phyloP scores from a whole-genome alignment of 495 filamentous ascomycete genomes.

The Penicillium tannophilum region DNA sequence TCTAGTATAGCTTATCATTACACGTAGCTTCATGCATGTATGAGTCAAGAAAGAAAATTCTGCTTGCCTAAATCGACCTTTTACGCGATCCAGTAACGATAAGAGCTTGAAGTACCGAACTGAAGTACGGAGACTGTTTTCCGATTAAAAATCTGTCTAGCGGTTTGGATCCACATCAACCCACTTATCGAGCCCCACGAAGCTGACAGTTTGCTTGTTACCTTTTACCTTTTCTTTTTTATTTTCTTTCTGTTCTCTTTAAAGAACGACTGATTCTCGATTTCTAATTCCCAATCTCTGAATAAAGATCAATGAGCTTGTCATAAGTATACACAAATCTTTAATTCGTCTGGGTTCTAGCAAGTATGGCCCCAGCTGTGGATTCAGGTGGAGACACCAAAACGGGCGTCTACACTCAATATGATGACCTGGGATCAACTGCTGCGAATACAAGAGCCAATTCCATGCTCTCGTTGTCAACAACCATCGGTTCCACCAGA shows the following conservation, averaged over 20 bases:
- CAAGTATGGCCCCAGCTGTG: conserved; percentile 12
- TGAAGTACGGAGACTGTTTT: neutral
- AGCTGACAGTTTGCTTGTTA: no score
- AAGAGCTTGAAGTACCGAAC: neutral
- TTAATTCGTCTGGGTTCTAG: neutral
- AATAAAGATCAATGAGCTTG: neutral
- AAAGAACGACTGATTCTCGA: neutral
- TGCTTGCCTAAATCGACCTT: no score
- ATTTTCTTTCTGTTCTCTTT: neutral
- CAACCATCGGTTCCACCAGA: conserved; percentile 12
- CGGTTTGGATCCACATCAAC: neutral
- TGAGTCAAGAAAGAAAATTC: neutral
- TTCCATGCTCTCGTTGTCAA: conserved; percentile 9
- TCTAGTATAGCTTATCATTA: conserved; percentile 20
- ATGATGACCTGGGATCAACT: conserved; percentile 12
- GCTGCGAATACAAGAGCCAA: conserved; percentile 5
- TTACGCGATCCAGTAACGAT: no score
- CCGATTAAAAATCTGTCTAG: conserved; percentile 4
- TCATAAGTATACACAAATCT: neutral
- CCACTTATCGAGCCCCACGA: neutral
- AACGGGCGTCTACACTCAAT: conserved; percentile 10
- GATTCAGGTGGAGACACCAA: conserved; percentile 6
- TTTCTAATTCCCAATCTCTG: neutral
- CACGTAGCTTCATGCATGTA: neutral
- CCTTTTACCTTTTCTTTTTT: neutral